Evolutionary conservation across 192 early-diverging fungal genomes (phyloP).

Genomic region (Gryganskiella cystojenkinii): DNA sequence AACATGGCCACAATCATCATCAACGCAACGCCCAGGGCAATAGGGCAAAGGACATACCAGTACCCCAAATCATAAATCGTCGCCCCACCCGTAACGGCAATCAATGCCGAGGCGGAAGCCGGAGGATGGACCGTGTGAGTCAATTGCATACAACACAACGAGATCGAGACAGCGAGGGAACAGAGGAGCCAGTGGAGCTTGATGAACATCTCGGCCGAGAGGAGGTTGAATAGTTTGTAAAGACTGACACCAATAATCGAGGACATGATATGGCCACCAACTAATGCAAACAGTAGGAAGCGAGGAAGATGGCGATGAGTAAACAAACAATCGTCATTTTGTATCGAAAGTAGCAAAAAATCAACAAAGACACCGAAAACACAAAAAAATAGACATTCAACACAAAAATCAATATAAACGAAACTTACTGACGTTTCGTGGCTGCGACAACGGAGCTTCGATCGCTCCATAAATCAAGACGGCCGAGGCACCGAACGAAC

Average conservation of each 20-base stretch:
- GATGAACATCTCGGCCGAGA: constrained; percentile 38
- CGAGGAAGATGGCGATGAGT: constrained; percentile 1
- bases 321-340: neutral
- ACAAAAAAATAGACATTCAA: neutral
- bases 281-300: neutral
- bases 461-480: constrained; percentile 71
- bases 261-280: constrained; percentile 57
- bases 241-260: constrained; percentile 59
- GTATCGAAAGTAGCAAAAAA: too few species aligned
- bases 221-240: constrained; percentile 49
- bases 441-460: constrained; percentile 70
- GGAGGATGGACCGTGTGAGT: constrained; percentile 67
- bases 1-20: constrained; percentile 57
- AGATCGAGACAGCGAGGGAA: constrained; percentile 58
- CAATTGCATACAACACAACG: constrained; percentile 62
- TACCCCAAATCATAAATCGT: constrained; percentile 57
- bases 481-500: constrained; percentile 65
- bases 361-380: neutral
- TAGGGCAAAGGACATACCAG: constrained; percentile 56
- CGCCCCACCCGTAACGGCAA: constrained; percentile 56
- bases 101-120: constrained; percentile 61
- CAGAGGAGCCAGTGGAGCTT: constrained; percentile 62
- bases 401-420: neutral
- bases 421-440: constrained; percentile 58
- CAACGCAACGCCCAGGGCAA: constrained; percentile 54